Conservation (phyloP, 2,329 filamentous ascomycete species). For the Fusarium falciforme region DNA sequence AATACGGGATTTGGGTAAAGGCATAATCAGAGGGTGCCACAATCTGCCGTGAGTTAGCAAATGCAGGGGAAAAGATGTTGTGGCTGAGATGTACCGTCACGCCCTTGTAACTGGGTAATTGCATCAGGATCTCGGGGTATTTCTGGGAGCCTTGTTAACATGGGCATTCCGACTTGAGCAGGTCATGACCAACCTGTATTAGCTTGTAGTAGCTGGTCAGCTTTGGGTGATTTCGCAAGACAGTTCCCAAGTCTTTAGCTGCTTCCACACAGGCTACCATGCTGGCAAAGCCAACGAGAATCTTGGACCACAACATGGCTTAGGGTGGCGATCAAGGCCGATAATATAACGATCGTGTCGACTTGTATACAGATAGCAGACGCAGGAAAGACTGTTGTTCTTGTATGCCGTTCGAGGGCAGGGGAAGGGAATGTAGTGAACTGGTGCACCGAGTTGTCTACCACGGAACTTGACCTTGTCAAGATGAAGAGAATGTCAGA, state of each 20-base stretch:
- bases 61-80: not conserved
- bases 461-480: not conserved
- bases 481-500: not conserved
- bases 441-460: not conserved
- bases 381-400: not conserved
- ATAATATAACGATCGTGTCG: not conserved
- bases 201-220: conserved; percentile 58
- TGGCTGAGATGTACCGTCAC: conserved; percentile 53
- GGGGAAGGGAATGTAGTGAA: not conserved
- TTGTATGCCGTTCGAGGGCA: not conserved
- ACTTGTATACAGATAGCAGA: not conserved
- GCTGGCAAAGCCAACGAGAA: conserved; percentile 38
- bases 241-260: conserved; percentile 52
- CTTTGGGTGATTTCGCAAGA: conserved; percentile 54
- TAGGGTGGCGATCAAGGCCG: not conserved
- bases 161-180: not conserved
- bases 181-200: conserved; percentile 50
- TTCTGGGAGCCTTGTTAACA: conserved; percentile 46
- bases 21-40: conserved; percentile 69
- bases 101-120: conserved; percentile 56
- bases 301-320: conserved; percentile 34
- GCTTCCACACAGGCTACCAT: conserved; percentile 27
- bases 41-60: conserved; percentile 49
- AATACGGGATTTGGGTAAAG: conserved; percentile 66
- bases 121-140: conserved; percentile 58